Percentiles rank a stretch among this genome's conserved stretches.
phyloP scores from a whole-genome alignment of 192 early-diverging fungal species.

The Podila epigama region DNA sequence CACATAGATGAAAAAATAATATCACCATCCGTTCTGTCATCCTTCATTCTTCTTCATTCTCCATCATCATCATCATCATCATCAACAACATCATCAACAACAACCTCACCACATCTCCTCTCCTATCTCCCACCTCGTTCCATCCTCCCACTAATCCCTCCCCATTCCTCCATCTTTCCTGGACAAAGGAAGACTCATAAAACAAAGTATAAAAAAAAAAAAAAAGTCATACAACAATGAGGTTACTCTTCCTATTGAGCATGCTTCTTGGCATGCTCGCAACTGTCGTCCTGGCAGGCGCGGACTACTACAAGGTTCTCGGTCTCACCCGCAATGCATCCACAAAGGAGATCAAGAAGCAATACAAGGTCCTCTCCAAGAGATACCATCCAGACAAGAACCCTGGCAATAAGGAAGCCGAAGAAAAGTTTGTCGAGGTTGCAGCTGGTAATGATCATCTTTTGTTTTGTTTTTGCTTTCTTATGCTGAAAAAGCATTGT shows the following conservation, averaged over 20 bases:
- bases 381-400: constrained; percentile 92
- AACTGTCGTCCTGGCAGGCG: constrained; percentile 24
- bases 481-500: neutral
- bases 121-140: neutral
- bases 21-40: too few relatives aligned
- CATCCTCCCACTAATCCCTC: neutral
- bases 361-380: constrained; percentile 89
- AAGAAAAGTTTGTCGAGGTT: constrained; percentile 89
- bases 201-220: too few relatives aligned
- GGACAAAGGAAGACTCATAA: too few relatives aligned
- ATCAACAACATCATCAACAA: too few relatives aligned
- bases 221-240: too few relatives aligned
- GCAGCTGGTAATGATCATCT: constrained; percentile 67
- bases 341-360: constrained; percentile 90
- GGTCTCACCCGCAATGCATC: constrained; percentile 82
- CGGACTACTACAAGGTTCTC: constrained; percentile 90
- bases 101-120: too few relatives aligned
- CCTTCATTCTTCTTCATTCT: neutral
- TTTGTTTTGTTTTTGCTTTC: neutral
- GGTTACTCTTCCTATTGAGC: constrained; percentile 19
- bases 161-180: neutral
- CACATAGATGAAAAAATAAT: too few relatives aligned
- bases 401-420: constrained; percentile 82
- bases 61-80: neutral
- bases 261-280: constrained; percentile 19